Base-by-base conservation (phyloP, 2,329 filamentous ascomycete species). In the Aschersonia sp. region DNA sequence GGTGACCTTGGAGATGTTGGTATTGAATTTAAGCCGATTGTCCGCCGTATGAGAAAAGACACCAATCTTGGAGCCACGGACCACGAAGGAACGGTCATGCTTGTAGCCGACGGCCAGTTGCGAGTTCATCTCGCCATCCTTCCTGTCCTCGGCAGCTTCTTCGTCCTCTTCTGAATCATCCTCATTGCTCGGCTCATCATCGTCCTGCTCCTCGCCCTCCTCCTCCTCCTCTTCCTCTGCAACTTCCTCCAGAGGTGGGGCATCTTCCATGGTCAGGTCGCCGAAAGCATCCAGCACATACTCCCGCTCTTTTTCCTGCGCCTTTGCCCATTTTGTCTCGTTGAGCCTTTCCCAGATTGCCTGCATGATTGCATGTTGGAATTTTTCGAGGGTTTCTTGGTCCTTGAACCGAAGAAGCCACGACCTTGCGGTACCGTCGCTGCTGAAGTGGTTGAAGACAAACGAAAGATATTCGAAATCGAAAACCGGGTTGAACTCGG, bases 381-480 rank as follows among this genome's bases (percentile, higher is more conserved):
- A 95, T 31, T 77, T 76, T 61, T 95, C 88, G 46, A 94, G 73
- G 0, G 82, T 81, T 22, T 79, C 70, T 55, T 88, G 84, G 54
- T 95, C 84, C 57, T 84, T 87, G 70, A 98, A 98, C 11, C 89
- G 82, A 37, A 98, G 70, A 11, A 98, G 76, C 90, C 92, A 98
- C 1, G 92, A 98, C 63, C 89, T 94, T 5, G 92, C 90, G 2
- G 84, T 85, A 2, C 89, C 87, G 63, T 95, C 87, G 37, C 82
- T 76, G 11, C 84, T 77, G 62, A 95, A 97, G 62, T 95, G 88
- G 59, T 98, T 98, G 75, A 98, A 98, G 59, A 98, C 95, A 62
- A 97, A 97, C 0, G 90, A 97, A n/a, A 95, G 73, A 58, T 90
- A 97, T 63, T 98, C 92, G 55, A 95, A 97, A 67, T 97, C 97